Evolutionary conservation across 148 eudicot species (phyloP).

Genomic region (Persicaria maculosa): DNA sequence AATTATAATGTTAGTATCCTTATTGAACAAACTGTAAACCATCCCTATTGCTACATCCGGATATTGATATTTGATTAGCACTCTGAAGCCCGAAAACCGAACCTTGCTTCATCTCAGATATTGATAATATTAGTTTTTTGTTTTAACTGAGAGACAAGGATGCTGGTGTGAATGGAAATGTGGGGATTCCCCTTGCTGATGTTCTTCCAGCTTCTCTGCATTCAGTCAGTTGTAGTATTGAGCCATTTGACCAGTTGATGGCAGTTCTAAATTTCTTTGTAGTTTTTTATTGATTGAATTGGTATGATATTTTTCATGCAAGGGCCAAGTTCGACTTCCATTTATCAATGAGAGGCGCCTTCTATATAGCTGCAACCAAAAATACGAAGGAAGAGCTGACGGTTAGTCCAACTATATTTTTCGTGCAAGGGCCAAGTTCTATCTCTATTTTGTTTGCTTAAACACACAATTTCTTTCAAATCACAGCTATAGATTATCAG

Average conservation of each 20-base stretch:
- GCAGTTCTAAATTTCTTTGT: background rate
- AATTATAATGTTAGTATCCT: no score
- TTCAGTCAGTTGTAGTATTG: no score
- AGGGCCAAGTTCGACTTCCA: conserved; percentile 35
- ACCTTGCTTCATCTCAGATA: no score
- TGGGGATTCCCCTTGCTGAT: background rate
- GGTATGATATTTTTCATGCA: background rate
- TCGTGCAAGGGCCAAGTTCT: no score
- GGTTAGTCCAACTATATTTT: background rate
- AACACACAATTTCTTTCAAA: background rate
- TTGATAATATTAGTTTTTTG: no score
- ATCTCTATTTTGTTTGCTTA: background rate
- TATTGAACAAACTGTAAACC: no score
- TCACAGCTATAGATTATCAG: background rate
- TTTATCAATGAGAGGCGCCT: conserved; percentile 33
- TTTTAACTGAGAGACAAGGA: conserved; percentile 6
- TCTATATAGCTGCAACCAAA: conserved; percentile 16
- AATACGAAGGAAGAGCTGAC: conserved; percentile 16
- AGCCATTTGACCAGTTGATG: conserved; percentile 50
- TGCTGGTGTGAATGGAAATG: background rate
- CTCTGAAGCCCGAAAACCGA: no score
- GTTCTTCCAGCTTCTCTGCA: no score
- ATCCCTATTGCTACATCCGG: no score
- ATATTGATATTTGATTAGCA: no score
- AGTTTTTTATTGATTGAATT: background rate